Base-by-base conservation (phyloP, 495 filamentous ascomycete genomes). In the Endocarpon pusillum region DNA sequence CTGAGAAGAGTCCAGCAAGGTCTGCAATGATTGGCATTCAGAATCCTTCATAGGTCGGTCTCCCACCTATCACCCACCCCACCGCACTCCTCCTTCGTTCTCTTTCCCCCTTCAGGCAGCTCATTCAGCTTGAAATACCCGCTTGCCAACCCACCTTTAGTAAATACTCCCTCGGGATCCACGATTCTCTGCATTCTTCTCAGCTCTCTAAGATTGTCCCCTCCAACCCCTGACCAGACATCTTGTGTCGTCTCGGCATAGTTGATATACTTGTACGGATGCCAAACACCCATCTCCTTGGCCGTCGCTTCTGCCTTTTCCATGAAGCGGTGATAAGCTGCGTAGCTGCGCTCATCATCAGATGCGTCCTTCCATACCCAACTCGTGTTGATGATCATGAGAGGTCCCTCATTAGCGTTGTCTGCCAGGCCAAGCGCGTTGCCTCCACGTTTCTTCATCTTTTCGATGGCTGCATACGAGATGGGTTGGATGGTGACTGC, bases 211-310 rank as follows among this genome's bases (percentile, higher is more conserved):
- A n/a, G n/a, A n/a, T n/a, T n/a, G n/a, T n/a, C n/a, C n/a, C n/a
- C n/a, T n/a, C n/a, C n/a, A n/a, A n/a, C n/a, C n/a, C n/a, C n/a
- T n/a, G n/a, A n/a, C n/a, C n/a, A n/a, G n/a, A n/a, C n/a, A n/a
- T n/a, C n/a, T n/a, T n/a, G n/a, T n/a, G n/a, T n/a, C 17, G 19
- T 19, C 15, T 37, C 46, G 10, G 52, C 52, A 29, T 55, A 51
- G 19, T 55, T 55, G 4, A 51, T 23, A 31, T 53, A 53, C 11
- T 47, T 7, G 19, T 48, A 53, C 11, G 41, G 42, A 25, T 48
- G 32, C 17, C 33, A 42, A 0, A 32, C 36, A 4, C 35, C 40
- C 20, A 44, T 17, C 12, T 28, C 17, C 16, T 21, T 28, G 2
- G 46, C 38, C 5, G 12, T 14, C 28, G 14, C 12, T 14, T n/a